Evolutionary conservation across 805 yeast species (phyloP), one percentile per base, ranked within the genome.

Genomic region (Candida pini): DNA sequence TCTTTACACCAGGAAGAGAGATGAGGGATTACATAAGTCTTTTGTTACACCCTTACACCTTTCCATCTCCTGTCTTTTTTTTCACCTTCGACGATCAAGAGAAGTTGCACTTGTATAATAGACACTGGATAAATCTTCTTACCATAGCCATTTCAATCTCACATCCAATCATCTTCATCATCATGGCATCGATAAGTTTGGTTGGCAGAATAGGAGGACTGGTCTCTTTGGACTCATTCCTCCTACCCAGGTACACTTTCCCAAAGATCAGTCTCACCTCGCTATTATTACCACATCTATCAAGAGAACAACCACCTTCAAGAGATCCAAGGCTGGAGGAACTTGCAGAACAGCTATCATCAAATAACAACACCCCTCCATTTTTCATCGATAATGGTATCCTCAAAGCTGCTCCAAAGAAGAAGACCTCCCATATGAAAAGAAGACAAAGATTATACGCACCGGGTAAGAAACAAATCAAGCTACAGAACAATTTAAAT

Each of bases 351-450:
- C 61, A 63, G 42, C 46, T 72, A 24, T 64, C 63, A 39, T 58
- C 59, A 12, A 34, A 22, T 23, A 38, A 47, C 6, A 59, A 55
- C 9, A 53, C 51, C 20, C 69, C 64, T 4, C 66, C 68, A 38
- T 58, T 64, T 38, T 68, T 70, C 58, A 59, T 68, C 20, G 83
- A 77, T 46, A 71, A 78, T 45, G 95, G 94, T n/a, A 73, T 84
- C 20, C 64, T 86, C 35, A 67, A 68, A 46, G 98, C 98, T 5
- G 97, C 79, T 6, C 97, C 98, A 36, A 92, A 92, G 69, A 88
- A 89, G 75, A 89, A 88, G 60, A 78, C 78, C 2, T 87, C 97
- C 6, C 86, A 87, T 57, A 76, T 76, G 64, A 84, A 86, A 60
- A 83, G 85, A 53, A 79, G 97, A 60, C 81, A 76, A 56, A 78